Base-by-base conservation (phyloP, 2,329 filamentous ascomycete species). In the Fusarium sp. region DNA sequence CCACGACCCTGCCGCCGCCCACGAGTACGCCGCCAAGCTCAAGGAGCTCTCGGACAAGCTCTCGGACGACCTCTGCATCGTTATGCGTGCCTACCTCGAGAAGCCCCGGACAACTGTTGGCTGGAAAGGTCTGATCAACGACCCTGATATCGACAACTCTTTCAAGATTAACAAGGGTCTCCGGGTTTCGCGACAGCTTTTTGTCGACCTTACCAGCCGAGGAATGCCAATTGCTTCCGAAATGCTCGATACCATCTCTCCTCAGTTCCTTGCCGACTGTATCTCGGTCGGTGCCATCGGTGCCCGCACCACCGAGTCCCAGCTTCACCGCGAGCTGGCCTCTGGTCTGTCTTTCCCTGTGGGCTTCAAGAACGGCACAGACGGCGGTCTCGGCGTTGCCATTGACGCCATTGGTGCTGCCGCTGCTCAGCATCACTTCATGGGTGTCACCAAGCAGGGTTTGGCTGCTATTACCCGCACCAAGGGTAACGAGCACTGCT, bases 131-230 rank as follows among this genome's bases (percentile, higher is more conserved):
- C 86, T 99, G 80, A 97, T 99, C 86, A 99, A 99, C 82, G 96
- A 99, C 81, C 96, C 96, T 2, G 94, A 98, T 77, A 97, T 99
- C 79, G 93, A 99, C 81, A 91, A 96, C 80, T 96, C 91, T 77
- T 99, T 92, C 90, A 89, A 97, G 84, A 99, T 99, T 85, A 99
- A 99, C 89, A 98, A 98, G 86, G 96, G 96, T 58, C 87, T 99
- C 61, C 89, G 93, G 29, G 89, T 97, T 62, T 95, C 92, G n/a
- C 88, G 96, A 75, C 91, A 97, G 83, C 87, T 99, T 78, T 99
- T 97, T 84, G 89, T 91, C 75, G 94, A 98, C 77, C 85, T 99
- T 67, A 99, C 95, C 34, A 85, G 85, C 67, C 85, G 86, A 70
- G 96, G 96, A 74, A 93, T 99, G 87, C 96, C 96, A 64, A 96